Conservation (phyloP, 2,329 filamentous ascomycete genomes). For the Penicillium sp. region DNA sequence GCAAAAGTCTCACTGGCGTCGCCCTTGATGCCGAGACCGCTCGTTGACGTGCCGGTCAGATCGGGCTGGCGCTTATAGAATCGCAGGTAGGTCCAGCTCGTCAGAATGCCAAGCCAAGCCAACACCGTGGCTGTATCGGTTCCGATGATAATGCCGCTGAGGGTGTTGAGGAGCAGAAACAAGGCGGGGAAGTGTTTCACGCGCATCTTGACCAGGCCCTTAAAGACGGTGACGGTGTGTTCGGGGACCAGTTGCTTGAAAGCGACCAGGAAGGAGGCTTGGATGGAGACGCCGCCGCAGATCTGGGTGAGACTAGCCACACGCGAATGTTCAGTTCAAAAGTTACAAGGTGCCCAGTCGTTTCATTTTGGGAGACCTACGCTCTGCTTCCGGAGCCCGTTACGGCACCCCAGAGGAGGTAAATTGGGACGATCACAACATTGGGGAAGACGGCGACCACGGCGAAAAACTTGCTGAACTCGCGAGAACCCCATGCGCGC, state of each 20-base stretch:
- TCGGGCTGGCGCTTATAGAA: slow-evolving; percentile 76
- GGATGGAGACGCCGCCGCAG: slow-evolving; percentile 81
- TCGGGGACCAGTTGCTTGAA: slow-evolving; percentile 97
- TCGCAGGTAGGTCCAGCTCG: slow-evolving; percentile 91
- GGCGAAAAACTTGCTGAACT: slow-evolving; percentile 86
- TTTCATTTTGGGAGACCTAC: slow-evolving; percentile 25
- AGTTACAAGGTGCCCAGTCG: not conserved
- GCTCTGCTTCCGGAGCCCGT: slow-evolving; percentile 44
- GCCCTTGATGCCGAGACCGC: slow-evolving; percentile 64
- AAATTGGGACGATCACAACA: slow-evolving; percentile 66
- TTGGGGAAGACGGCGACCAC: slow-evolving; percentile 79
- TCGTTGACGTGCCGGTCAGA: slow-evolving; percentile 53
- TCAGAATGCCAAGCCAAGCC: slow-evolving; percentile 75
- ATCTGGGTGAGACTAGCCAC: slow-evolving; percentile 77
- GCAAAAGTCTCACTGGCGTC: slow-evolving; percentile 96
- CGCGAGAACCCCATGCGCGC: slow-evolving; percentile 87
- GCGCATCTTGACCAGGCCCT: slow-evolving; percentile 81
- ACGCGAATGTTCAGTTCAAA: slow-evolving; percentile 23
- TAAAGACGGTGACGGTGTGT: slow-evolving; percentile 92
- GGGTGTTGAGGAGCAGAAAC: slow-evolving; percentile 68
- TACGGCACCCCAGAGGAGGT: slow-evolving; percentile 70
- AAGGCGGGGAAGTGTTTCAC: slow-evolving; percentile 77
- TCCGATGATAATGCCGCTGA: slow-evolving; percentile 62
- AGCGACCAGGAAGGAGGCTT: slow-evolving; percentile 90
- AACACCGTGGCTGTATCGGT: slow-evolving; percentile 78